Conservation (phyloP, 257 asterid species). For the Solanum lycopersicoides region DNA sequence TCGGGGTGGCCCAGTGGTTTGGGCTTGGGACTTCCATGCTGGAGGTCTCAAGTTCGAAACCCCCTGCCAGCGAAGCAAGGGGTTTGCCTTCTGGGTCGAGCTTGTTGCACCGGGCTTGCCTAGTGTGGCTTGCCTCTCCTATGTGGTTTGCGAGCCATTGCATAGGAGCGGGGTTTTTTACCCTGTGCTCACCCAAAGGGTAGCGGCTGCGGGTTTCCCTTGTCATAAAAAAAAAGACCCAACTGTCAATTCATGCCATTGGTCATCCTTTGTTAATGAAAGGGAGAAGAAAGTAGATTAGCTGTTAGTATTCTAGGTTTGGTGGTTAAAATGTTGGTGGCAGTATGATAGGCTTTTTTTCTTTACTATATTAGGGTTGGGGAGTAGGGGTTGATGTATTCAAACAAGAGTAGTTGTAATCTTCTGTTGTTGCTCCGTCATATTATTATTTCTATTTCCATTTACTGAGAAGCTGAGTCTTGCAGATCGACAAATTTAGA, state of each 20-base stretch:
- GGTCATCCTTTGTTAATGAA: not conserved
- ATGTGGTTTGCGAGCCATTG: too few species aligned
- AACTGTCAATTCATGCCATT: not conserved
- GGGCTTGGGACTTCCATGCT: too few species aligned
- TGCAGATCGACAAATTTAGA: slow-evolving; percentile 89
- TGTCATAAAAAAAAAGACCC: not conserved
- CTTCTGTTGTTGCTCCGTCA: not conserved
- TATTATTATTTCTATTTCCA: not conserved
- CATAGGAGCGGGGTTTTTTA: too few species aligned
- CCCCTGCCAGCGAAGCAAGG: too few species aligned
- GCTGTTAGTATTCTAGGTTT: not conserved
- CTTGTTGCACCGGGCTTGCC: too few species aligned
- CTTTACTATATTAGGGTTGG: not conserved
- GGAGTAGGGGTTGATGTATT: not conserved
- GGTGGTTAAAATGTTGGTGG: not conserved
- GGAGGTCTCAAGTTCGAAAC: too few species aligned
- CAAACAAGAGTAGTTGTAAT: not conserved
- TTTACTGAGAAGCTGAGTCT: not conserved
- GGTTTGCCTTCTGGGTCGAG: too few species aligned
- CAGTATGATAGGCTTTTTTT: not conserved
- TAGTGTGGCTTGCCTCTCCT: too few species aligned
- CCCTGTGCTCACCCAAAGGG: too few species aligned
- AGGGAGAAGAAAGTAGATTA: not conserved
- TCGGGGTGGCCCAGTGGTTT: too few species aligned
- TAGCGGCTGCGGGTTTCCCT: too few species aligned